A percentile compares a stretch with the other conserved stretches of the same genome.
Evolutionary conservation across 208 protist species (phyloP).

Genomic region (Leishmania martiniquensis): DNA sequence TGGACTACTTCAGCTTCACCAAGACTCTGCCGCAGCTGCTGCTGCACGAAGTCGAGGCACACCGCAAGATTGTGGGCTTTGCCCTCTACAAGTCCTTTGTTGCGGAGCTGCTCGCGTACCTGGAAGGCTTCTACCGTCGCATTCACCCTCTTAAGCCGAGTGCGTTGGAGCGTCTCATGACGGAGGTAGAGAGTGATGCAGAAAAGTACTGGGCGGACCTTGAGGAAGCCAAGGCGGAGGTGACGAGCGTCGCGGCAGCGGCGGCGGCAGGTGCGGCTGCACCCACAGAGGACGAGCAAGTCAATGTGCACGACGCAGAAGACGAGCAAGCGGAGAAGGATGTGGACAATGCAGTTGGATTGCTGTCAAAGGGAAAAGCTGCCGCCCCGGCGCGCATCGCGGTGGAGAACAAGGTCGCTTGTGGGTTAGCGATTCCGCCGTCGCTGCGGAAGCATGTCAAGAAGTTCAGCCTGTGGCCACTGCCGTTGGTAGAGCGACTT

Average conservation of each 20-base stretch:
- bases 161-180: slow-evolving; percentile 47
- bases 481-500: slow-evolving; percentile 47
- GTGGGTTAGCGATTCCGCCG: slow-evolving; percentile 62
- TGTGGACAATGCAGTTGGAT: not conserved
- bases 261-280: slow-evolving; percentile 34
- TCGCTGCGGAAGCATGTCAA: slow-evolving; percentile 68
- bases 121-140: slow-evolving; percentile 68
- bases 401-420: slow-evolving; percentile 41
- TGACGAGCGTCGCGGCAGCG: slow-evolving; percentile 20
- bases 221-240: slow-evolving; percentile 39
- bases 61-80: slow-evolving; percentile 80
- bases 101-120: slow-evolving; percentile 51
- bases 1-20: slow-evolving; percentile 80
- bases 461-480: slow-evolving; percentile 78
- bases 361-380: not conserved
- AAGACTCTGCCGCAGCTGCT: slow-evolving; percentile 52
- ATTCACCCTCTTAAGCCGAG: slow-evolving; percentile 51
- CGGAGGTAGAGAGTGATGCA: slow-evolving; percentile 47
- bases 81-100: slow-evolving; percentile 61
- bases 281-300: slow-evolving; percentile 24
- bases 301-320: slow-evolving; percentile 3
- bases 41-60: slow-evolving; percentile 51
- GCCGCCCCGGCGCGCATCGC: slow-evolving; percentile 8
- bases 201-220: slow-evolving; percentile 83
- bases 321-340: not conserved